Percentiles rank a stretch among this genome's conserved stretches.
phyloP scores from a whole-genome alignment of 345 rosid species.

The Camelina sativa region DNA sequence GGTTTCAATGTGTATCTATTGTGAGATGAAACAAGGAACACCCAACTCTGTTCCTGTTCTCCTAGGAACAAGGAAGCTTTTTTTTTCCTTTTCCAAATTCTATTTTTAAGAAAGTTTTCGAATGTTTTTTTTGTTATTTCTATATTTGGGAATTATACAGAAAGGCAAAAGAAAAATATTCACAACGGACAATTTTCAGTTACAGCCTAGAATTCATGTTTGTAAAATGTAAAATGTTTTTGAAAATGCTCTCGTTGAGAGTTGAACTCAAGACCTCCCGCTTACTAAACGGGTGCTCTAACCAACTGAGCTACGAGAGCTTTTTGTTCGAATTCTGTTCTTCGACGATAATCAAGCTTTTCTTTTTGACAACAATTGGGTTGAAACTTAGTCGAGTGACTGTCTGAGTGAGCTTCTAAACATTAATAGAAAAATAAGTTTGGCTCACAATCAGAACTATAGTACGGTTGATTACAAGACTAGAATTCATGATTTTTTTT shows the following conservation, averaged over 20 bases:
- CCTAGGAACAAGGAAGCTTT: conserved; percentile 24
- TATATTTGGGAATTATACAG: conserved; percentile 28
- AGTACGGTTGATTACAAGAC: too few relatives aligned
- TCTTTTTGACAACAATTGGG: background rate
- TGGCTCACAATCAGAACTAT: too few relatives aligned
- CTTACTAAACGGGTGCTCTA: conserved; percentile 99
- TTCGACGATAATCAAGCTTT: background rate
- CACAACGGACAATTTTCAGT: background rate
- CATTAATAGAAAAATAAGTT: too few relatives aligned
- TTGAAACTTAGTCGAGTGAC: too few relatives aligned
- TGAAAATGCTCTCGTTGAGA: conserved; percentile 77
- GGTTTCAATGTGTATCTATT: background rate
- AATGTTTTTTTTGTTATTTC: background rate
- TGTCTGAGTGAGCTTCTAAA: too few relatives aligned
- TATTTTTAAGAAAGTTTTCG: conserved; percentile 23
- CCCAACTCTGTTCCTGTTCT: conserved; percentile 26
- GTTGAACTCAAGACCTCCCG: conserved; percentile 99
- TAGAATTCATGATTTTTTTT: too few relatives aligned
- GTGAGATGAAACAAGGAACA: conserved; percentile 24
- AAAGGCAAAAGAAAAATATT: background rate
- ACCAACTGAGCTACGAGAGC: conserved; percentile 99
- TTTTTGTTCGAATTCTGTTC: background rate
- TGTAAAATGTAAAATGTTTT: background rate
- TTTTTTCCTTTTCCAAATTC: background rate
- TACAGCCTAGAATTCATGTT: background rate